These are phyloP conservation scores for Stemphylium vesicarium DNA, from an alignment of 2,329 filamentous ascomycete genomes.

Conservation along the genomic window DNA sequence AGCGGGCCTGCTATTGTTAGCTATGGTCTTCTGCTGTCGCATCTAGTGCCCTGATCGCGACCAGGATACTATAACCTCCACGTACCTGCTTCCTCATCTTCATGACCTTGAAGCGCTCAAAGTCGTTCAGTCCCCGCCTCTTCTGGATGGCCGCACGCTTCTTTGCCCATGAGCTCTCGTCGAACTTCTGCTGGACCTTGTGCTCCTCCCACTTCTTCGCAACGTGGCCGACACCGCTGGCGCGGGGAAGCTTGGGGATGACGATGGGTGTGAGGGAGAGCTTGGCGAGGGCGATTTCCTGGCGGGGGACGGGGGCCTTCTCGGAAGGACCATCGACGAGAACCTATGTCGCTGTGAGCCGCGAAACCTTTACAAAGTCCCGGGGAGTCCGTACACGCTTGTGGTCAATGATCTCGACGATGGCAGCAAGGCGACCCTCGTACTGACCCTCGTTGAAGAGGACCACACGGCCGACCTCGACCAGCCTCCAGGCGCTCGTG, in stretches of 20 bases:
- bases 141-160: constrained; percentile 83
- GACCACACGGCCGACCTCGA: constrained; percentile 98
- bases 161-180: constrained; percentile 91
- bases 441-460: constrained; percentile 84
- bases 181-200: constrained; percentile 93
- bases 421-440: constrained; percentile 85
- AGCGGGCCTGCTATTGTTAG: constrained; percentile 68
- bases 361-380: constrained; percentile 26
- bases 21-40: constrained; percentile 6
- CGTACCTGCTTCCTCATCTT: constrained; percentile 97
- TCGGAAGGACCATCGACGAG: constrained; percentile 93
- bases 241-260: constrained; percentile 84
- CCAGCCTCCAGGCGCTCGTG: constrained; percentile 74
- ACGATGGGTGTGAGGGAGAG: constrained; percentile 89
- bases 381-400: constrained; percentile 84
- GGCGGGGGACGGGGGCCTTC: constrained; percentile 81
- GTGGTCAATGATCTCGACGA: constrained; percentile 99
- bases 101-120: constrained; percentile 99
- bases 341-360: constrained; percentile 66
- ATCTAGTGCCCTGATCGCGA: not conserved
- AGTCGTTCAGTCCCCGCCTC: constrained; percentile 93
- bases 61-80: constrained; percentile 24
- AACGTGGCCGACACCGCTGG: constrained; percentile 79
- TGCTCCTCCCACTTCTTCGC: constrained; percentile 90
- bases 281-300: constrained; percentile 80